Evolutionary conservation across 2,329 filamentous ascomycete species (phyloP).

Genomic region (Epichloe uncinata): DNA sequence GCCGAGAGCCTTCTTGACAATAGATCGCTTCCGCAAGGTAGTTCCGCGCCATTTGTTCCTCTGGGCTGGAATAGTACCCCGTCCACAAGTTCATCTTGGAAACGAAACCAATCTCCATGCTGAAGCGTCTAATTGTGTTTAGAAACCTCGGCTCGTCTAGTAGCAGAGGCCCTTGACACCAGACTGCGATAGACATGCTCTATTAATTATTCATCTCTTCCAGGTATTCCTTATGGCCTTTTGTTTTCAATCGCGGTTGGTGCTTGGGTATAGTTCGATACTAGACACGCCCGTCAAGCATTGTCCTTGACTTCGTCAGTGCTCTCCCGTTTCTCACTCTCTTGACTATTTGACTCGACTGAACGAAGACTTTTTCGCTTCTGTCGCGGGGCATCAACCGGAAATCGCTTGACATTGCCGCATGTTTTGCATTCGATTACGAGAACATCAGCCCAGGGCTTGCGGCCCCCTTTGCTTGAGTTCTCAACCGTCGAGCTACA

Average conservation of each 20-base stretch:
- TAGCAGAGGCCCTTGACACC: too few species aligned
- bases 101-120: background rate
- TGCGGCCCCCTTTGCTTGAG: conserved; percentile 56
- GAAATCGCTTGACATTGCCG: conserved; percentile 55
- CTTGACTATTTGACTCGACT: background rate
- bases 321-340: background rate
- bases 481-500: conserved; percentile 62
- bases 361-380: conserved; percentile 24
- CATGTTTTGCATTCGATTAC: conserved; percentile 61
- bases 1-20: background rate
- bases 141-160: background rate
- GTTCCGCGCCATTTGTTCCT: too few species aligned
- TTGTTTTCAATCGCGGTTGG: background rate
- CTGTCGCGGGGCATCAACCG: conserved; percentile 32
- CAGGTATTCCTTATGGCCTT: too few species aligned
- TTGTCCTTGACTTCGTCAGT: background rate
- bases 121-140: background rate
- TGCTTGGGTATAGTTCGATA: background rate
- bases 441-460: conserved; percentile 77
- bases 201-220: background rate
- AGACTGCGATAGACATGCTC: background rate
- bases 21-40: too few species aligned
- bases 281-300: background rate
- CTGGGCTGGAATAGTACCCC: too few species aligned
- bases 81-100: too few species aligned